A percentile compares a stretch with the other conserved stretches of the same genome.
phyloP scores from a whole-genome alignment of 163 green algal species.

The Chloromonas sp. region DNA sequence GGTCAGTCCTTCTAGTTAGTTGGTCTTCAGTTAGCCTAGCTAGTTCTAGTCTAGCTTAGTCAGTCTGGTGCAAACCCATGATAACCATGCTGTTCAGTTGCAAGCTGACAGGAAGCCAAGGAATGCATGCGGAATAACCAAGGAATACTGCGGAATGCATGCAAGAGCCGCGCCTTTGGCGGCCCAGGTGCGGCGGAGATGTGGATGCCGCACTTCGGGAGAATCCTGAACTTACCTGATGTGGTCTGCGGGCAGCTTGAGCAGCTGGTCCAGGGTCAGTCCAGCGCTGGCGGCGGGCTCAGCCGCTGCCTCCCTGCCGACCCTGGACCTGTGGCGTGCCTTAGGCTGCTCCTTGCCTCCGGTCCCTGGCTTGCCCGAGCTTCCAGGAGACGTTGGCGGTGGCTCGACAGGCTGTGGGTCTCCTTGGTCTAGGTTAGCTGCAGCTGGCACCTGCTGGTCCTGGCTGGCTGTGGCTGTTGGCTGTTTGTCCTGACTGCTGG shows the following conservation, averaged over 20 bases:
- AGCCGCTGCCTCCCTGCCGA: neutral
- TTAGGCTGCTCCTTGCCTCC: neutral
- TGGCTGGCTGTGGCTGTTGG: neutral
- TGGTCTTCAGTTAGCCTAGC: too few relatives aligned
- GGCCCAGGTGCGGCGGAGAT: too few relatives aligned
- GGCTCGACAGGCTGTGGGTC: neutral
- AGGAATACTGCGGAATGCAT: too few relatives aligned
- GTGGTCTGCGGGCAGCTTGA: constrained; percentile 15
- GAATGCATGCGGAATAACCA: too few relatives aligned
- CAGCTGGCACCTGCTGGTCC: neutral
- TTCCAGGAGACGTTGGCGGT: neutral
- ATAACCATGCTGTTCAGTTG: too few relatives aligned
- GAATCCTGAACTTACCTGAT: constrained; percentile 10
- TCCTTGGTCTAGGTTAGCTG: neutral
- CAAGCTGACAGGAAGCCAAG: too few relatives aligned
- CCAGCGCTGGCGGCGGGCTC: neutral
- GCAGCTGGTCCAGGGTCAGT: constrained; percentile 13
- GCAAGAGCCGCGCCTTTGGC: too few relatives aligned
- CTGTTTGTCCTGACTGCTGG: neutral
- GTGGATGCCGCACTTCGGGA: too few relatives aligned
- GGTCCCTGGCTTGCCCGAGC: neutral
- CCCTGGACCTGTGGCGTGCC: neutral
- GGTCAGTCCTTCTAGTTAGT: too few relatives aligned
- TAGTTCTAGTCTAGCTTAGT: too few relatives aligned
- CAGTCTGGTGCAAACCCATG: too few relatives aligned